Conservation (phyloP, 108 stramenopile genomes). For the Nitzschia sp. region DNA sequence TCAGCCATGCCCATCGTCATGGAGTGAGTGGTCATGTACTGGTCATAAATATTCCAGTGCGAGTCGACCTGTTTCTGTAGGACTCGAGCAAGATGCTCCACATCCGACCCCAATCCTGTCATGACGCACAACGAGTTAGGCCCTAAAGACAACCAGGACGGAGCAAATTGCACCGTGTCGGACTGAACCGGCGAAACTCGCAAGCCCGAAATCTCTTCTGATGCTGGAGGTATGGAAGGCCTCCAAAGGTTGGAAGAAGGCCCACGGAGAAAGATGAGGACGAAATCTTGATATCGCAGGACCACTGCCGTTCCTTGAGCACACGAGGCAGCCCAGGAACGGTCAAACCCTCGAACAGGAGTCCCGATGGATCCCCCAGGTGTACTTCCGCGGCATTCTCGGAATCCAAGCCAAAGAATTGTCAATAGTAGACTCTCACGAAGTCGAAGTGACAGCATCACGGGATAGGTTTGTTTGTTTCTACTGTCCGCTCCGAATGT, state of each 20-base stretch:
- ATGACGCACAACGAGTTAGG: constrained; percentile 22
- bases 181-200: not conserved
- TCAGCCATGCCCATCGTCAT: constrained; percentile 27
- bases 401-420: too few relatives aligned
- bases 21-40: constrained; percentile 19
- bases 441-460: too few relatives aligned
- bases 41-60: constrained; percentile 20
- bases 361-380: too few relatives aligned
- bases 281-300: constrained; percentile 14
- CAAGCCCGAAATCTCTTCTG: constrained; percentile 7
- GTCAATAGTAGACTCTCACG: too few relatives aligned
- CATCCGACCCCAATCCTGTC: constrained; percentile 39
- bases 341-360: constrained; percentile 10
- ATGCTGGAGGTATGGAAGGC: not conserved
- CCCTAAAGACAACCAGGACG: constrained; percentile 25
- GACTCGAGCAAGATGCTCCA: constrained; percentile 27
- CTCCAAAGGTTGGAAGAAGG: constrained; percentile 26
- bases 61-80: constrained; percentile 24
- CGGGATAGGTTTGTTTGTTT: too few relatives aligned
- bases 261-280: constrained; percentile 20
- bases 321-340: constrained; percentile 32
- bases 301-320: constrained; percentile 32
- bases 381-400: too few relatives aligned
- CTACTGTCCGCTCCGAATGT: too few relatives aligned
- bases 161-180: constrained; percentile 21